Conservation (phyloP, 1,139 yeast genomes). For the Protomyces inouyei region DNA sequence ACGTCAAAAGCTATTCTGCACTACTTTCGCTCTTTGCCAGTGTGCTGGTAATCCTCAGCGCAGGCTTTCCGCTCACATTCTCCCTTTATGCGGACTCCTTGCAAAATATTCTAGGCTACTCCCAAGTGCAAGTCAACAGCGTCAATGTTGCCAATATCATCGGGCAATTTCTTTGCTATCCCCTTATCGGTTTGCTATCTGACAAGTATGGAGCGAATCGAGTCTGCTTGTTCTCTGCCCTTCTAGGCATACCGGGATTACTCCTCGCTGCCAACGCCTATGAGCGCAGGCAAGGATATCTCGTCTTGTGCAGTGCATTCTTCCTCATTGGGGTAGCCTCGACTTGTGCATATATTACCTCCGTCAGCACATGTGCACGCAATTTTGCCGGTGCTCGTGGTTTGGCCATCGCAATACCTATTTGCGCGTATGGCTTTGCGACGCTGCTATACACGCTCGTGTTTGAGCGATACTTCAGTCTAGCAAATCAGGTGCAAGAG, state of each 20-base stretch:
- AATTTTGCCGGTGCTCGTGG: slow-evolving; percentile 4
- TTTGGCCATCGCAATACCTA: slow-evolving; percentile 13
- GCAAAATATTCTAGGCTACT: slow-evolving; percentile 6
- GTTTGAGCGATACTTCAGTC: background rate
- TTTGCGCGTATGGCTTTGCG: slow-evolving; percentile 17
- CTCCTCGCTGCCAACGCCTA: slow-evolving; percentile 13
- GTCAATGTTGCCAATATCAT: slow-evolving; percentile 19
- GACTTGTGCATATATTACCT: slow-evolving; percentile 17
- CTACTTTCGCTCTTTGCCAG: background rate
- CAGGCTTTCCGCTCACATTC: slow-evolving; percentile 22
- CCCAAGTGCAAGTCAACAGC: slow-evolving; percentile 13
- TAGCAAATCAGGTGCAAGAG: background rate
- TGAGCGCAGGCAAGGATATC: background rate
- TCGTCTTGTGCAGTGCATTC: background rate
- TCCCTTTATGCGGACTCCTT: slow-evolving; percentile 12
- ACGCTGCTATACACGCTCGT: slow-evolving; percentile 12
- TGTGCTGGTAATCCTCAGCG: slow-evolving; percentile 11
- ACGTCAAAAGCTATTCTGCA: background rate
- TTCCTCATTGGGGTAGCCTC: slow-evolving; percentile 11
- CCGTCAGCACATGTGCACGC: slow-evolving; percentile 10
- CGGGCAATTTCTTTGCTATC: slow-evolving; percentile 17
- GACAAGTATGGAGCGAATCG: slow-evolving; percentile 17
- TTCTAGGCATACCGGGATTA: slow-evolving; percentile 6
- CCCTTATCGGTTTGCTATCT: slow-evolving; percentile 10
- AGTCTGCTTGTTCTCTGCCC: slow-evolving; percentile 7